Percentiles rank a stretch among this genome's conserved stretches.
These are phyloP conservation scores for Orbilia javanica DNA, from an alignment of 2,329 filamentous ascomycete species.

Conservation along the genomic window DNA sequence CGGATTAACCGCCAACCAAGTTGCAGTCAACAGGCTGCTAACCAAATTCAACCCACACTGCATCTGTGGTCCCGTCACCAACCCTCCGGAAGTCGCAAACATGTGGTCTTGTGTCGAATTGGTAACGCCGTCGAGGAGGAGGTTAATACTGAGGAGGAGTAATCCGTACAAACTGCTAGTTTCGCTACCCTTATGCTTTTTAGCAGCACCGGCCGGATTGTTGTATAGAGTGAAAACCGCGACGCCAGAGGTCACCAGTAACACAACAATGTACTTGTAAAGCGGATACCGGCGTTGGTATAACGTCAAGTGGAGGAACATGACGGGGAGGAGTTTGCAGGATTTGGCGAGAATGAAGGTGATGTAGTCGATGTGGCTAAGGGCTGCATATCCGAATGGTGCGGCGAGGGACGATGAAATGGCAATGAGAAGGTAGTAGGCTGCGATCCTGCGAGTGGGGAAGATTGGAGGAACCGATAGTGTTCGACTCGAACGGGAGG, in stretches of 20 bases:
- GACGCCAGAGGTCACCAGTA: constrained; percentile 89
- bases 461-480: constrained; percentile 80
- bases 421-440: constrained; percentile 83
- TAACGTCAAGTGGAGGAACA: constrained; percentile 93
- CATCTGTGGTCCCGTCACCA: constrained; percentile 88
- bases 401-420: constrained; percentile 75
- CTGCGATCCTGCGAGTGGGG: constrained; percentile 79
- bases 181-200: constrained; percentile 69
- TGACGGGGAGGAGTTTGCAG: constrained; percentile 98
- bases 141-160: constrained; percentile 84
- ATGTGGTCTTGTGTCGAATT: constrained; percentile 98
- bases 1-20: constrained; percentile 82
- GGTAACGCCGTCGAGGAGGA: constrained; percentile 94
- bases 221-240: constrained; percentile 93
- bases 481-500: constrained; percentile 68
- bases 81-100: constrained; percentile 69
- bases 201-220: constrained; percentile 71
- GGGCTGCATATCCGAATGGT: constrained; percentile 76
- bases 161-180: constrained; percentile 82
- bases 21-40: constrained; percentile 79
- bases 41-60: constrained; percentile 98
- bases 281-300: constrained; percentile 90
- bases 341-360: constrained; percentile 79
- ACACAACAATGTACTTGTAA: constrained; percentile 96
- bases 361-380: constrained; percentile 78